These are phyloP conservation scores for Candida dajiaensis DNA, from an alignment of 805 yeast genomes.

Conservation along the genomic window DNA sequence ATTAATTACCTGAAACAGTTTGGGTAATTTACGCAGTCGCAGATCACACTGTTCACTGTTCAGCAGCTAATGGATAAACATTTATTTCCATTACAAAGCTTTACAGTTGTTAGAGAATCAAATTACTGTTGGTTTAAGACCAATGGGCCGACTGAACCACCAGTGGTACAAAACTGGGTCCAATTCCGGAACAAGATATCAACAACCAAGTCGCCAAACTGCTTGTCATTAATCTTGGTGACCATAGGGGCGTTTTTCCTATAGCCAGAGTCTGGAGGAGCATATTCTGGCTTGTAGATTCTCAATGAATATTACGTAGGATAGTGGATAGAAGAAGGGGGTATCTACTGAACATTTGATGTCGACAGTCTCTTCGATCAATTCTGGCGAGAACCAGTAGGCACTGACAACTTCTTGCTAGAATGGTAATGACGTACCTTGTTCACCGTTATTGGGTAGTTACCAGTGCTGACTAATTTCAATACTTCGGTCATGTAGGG, in stretches of 20 bases:
- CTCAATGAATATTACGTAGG: slow-evolving; percentile 36
- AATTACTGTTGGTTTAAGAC: not conserved
- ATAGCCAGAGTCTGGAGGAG: slow-evolving; percentile 27
- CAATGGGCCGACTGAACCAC: slow-evolving; percentile 11
- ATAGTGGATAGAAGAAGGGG: slow-evolving; percentile 35
- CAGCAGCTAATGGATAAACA: too few relatives aligned
- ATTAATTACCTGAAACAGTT: too few relatives aligned
- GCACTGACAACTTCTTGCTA: slow-evolving; percentile 39
- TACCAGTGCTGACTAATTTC: slow-evolving; percentile 31
- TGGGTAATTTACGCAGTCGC: too few relatives aligned
- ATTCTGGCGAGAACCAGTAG: slow-evolving; percentile 32
- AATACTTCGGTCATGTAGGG: slow-evolving; percentile 27
- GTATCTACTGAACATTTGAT: slow-evolving; percentile 34
- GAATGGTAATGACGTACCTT: slow-evolving; percentile 34
- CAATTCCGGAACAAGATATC: slow-evolving; percentile 31
- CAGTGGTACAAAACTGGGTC: slow-evolving; percentile 30
- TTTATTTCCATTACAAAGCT: too few relatives aligned
- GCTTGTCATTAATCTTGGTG: slow-evolving; percentile 27
- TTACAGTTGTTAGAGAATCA: too few relatives aligned
- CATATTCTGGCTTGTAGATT: slow-evolving; percentile 32
- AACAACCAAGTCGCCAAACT: slow-evolving; percentile 27
- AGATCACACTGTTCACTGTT: too few relatives aligned
- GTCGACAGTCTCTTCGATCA: slow-evolving; percentile 26
- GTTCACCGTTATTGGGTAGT: slow-evolving; percentile 26
- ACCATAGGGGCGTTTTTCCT: slow-evolving; percentile 31